Evolutionary conservation across 257 asterid genomes (phyloP).

Genomic region (Nicotiana paniculata): DNA sequence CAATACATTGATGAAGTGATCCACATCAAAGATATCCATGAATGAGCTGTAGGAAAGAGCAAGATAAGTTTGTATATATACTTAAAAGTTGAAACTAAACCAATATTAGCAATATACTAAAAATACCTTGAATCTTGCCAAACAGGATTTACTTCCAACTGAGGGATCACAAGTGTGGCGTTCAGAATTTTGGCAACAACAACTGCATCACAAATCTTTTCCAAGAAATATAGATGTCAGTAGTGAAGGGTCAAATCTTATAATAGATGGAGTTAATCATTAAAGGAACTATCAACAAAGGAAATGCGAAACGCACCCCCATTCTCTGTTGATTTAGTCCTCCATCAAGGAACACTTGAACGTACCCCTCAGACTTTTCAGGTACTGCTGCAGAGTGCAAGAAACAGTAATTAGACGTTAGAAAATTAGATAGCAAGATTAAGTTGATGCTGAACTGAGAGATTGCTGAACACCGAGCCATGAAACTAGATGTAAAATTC

Average conservation of each 20-base stretch:
- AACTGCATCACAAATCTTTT: slow-evolving; percentile 94
- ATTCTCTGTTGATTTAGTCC: slow-evolving; percentile 96
- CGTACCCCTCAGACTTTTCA: slow-evolving; percentile 67
- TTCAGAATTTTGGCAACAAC: slow-evolving; percentile 93
- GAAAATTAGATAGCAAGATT: neutral
- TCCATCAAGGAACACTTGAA: slow-evolving; percentile 94
- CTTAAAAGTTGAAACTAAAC: neutral
- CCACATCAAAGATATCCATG: slow-evolving; percentile 90
- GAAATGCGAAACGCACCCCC: slow-evolving; percentile 51
- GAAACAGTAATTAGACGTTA: neutral
- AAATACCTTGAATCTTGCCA: slow-evolving; percentile 96
- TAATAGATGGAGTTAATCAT: neutral
- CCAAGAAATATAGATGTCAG: slow-evolving; percentile 6
- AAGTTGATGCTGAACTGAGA: neutral
- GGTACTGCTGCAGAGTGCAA: slow-evolving; percentile 45
- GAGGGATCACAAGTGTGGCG: slow-evolving; percentile 93
- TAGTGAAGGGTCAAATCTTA: neutral
- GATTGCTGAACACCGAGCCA: neutral
- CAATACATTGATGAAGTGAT: slow-evolving; percentile 80
- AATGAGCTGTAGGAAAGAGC: slow-evolving; percentile 52
- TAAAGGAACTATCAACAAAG: neutral
- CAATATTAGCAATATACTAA: neutral
- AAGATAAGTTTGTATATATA: neutral
- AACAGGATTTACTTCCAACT: slow-evolving; percentile 91
- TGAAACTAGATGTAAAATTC: neutral